phyloP scores from a whole-genome alignment of 257 asterid species.

The Przewalskia tangutica region DNA sequence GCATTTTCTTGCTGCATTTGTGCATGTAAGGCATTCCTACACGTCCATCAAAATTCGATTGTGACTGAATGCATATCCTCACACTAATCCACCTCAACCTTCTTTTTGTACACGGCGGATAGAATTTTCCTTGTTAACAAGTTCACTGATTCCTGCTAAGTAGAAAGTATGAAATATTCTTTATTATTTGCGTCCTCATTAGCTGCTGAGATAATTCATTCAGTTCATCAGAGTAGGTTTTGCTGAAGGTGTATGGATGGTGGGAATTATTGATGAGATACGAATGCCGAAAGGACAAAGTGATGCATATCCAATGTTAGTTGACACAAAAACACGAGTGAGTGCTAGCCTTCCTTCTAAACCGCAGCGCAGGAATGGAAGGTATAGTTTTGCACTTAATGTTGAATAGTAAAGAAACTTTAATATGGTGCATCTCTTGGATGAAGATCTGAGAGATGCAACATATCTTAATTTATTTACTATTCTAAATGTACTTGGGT shows the following conservation, averaged over 20 bases:
- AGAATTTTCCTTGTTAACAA: background rate
- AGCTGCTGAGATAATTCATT: conserved; percentile 19
- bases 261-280: conserved; percentile 82
- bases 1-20: background rate
- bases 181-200: background rate
- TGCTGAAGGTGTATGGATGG: conserved; percentile 83
- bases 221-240: conserved; percentile 52
- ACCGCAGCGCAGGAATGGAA: conserved; percentile 83
- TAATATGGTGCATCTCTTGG: background rate
- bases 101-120: background rate
- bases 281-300: conserved; percentile 47
- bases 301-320: conserved; percentile 44
- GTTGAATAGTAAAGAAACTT: background rate
- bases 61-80: background rate
- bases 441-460: background rate
- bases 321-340: conserved; percentile 84
- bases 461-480: background rate
- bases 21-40: background rate
- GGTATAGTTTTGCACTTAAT: conserved; percentile 27
- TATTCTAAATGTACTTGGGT: background rate
- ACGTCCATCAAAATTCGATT: background rate
- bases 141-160: background rate
- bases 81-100: background rate
- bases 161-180: background rate
- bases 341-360: conserved; percentile 59